Conservation (phyloP, 73 alveolate genomes). For the Stentor roeselii region DNA sequence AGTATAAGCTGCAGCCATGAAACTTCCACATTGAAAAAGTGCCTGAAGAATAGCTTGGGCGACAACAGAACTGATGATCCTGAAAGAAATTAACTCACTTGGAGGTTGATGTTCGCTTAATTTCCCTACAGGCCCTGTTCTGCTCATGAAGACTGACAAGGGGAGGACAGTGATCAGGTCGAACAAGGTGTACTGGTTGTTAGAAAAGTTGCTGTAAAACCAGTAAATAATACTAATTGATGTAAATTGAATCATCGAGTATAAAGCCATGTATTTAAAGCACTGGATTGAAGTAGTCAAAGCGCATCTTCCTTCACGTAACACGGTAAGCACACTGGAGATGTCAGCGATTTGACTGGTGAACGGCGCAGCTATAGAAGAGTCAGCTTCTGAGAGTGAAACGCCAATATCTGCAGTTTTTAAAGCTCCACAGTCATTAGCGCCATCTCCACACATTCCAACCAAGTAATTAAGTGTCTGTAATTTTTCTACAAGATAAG, state of each 20-base stretch:
- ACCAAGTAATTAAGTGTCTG: conserved; percentile 42
- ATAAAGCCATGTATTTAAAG: conserved; percentile 94
- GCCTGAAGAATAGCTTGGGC: conserved; percentile 49
- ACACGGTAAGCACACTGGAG: conserved; percentile 69
- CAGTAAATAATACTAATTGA: conserved; percentile 74
- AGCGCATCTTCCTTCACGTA: conserved; percentile 92
- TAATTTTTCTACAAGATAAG: conserved; percentile 76
- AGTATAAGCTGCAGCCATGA: conserved; percentile 20
- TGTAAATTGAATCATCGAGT: conserved; percentile 86
- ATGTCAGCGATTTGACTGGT: conserved; percentile 84
- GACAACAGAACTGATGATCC: conserved; percentile 80
- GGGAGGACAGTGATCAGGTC: conserved; percentile 91
- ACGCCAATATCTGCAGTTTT: conserved; percentile 94
- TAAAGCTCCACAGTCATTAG: conserved; percentile 97
- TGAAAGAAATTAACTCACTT: conserved; percentile 75
- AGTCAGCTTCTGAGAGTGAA: conserved; percentile 90
- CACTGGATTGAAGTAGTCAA: conserved; percentile 87
- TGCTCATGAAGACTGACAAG: conserved; percentile 80
- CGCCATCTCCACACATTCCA: conserved; percentile 99
- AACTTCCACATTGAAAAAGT: conserved; percentile 34
- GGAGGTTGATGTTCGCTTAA: conserved; percentile 82
- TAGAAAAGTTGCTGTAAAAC: conserved; percentile 66
- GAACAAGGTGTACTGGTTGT: conserved; percentile 69
- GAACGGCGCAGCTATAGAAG: conserved; percentile 99
- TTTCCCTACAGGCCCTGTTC: conserved; percentile 81